phyloP scores from a whole-genome alignment of 768 basidiomycete genomes.

The Russula virescens region DNA sequence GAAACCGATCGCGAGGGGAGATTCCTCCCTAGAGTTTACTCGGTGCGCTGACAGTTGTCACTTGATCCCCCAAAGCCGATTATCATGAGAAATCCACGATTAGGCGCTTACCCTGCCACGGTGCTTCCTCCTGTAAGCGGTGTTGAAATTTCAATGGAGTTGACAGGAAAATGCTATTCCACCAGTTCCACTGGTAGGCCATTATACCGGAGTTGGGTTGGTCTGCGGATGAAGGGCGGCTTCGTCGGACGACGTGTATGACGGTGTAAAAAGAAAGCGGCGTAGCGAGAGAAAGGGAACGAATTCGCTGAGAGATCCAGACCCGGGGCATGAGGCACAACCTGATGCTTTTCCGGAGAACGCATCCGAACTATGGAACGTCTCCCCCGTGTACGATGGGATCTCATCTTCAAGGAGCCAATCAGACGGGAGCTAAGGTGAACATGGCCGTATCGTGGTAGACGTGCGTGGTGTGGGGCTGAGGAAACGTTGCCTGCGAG shows the following conservation, averaged over 20 bases:
- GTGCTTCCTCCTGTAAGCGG: neutral
- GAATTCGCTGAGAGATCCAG: neutral
- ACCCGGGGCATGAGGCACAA: conserved; percentile 12
- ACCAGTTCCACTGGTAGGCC: neutral
- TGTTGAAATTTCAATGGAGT: neutral
- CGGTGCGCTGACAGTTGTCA: conserved; percentile 15
- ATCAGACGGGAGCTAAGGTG: neutral
- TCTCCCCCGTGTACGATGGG: neutral
- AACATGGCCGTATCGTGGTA: neutral
- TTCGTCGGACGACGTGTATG: neutral
- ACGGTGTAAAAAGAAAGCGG: neutral
- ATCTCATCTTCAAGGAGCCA: conserved; percentile 6
- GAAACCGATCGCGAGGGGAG: conserved; percentile 12
- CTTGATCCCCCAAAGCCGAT: conserved; percentile 15
- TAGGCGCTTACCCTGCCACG: conserved; percentile 9
- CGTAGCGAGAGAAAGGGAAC: neutral
- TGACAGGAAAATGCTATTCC: neutral
- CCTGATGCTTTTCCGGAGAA: neutral
- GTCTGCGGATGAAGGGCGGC: neutral
- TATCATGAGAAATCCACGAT: conserved; percentile 4
- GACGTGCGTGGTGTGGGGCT: neutral
- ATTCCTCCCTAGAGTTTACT: conserved; percentile 5
- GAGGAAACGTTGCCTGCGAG: neutral
- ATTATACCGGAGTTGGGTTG: neutral
- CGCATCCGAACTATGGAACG: conserved; percentile 13